Evolutionary conservation across 1,284 basidiomycete species (phyloP).

Genomic region (Bjerkandera adusta): DNA sequence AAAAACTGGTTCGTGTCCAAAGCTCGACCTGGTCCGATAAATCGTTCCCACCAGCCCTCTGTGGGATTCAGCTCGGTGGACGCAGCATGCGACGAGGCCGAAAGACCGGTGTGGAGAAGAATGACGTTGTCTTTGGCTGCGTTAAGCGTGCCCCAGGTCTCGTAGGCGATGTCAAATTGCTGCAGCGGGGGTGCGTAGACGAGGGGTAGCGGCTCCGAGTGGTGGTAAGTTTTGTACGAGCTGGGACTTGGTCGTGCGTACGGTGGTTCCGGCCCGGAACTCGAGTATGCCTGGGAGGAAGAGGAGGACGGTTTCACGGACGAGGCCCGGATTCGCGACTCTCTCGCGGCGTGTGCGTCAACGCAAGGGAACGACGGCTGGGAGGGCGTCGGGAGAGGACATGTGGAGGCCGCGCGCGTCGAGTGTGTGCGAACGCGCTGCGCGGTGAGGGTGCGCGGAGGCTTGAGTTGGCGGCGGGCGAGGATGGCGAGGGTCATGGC

Average conservation of each 20-base stretch:
- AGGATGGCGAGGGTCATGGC: slow-evolving; percentile 21
- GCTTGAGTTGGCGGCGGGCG: slow-evolving; percentile 19
- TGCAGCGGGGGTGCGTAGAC: slow-evolving; percentile 75
- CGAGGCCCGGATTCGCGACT: slow-evolving; percentile 45
- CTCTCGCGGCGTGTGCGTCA: slow-evolving; percentile 67
- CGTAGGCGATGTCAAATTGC: slow-evolving; percentile 89
- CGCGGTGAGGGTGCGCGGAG: slow-evolving; percentile 8
- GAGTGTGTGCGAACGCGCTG: slow-evolving; percentile 19
- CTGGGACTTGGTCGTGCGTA: slow-evolving; percentile 74
- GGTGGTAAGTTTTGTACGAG: slow-evolving; percentile 67
- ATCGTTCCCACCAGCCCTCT: slow-evolving; percentile 98
- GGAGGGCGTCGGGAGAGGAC: slow-evolving; percentile 23
- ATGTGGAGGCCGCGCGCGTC: slow-evolving; percentile 25
- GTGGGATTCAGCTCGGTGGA: slow-evolving; percentile 77
- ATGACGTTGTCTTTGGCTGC: slow-evolving; percentile 84
- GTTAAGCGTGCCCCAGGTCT: slow-evolving; percentile 94
- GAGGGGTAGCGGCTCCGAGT: slow-evolving; percentile 63
- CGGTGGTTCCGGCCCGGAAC: slow-evolving; percentile 70
- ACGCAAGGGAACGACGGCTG: slow-evolving; percentile 65
- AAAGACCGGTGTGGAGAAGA: slow-evolving; percentile 95
- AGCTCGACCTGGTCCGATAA: slow-evolving; percentile 93
- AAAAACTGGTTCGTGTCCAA: slow-evolving; percentile 94
- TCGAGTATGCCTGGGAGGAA: slow-evolving; percentile 18
- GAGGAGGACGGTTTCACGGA: slow-evolving; percentile 23
- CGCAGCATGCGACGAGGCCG: slow-evolving; percentile 94